Percentiles rank a stretch among this genome's conserved stretches.
These are phyloP conservation scores for Phoma sp. DNA, from an alignment of 2,329 filamentous ascomycete genomes.

Conservation along the genomic window DNA sequence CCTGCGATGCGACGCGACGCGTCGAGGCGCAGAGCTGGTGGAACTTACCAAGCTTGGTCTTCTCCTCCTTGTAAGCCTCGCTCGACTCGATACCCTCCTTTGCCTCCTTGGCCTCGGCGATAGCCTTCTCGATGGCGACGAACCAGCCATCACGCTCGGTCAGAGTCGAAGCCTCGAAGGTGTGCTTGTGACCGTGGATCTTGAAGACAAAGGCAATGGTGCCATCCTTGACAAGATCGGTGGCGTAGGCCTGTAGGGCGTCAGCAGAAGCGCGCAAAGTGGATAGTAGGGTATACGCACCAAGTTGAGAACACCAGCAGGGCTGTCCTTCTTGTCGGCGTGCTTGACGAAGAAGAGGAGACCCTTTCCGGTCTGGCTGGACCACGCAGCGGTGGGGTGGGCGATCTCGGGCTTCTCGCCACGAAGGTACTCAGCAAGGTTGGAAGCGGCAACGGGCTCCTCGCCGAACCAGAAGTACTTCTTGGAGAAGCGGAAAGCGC, in stretches of 20 bases:
- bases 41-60: conserved; percentile 71
- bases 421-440: conserved; percentile 78
- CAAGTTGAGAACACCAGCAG: conserved; percentile 82
- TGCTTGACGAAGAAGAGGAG: conserved; percentile 91
- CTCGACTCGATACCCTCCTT: conserved; percentile 74
- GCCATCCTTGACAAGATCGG: conserved; percentile 77
- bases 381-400: conserved; percentile 85
- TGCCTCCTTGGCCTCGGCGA: conserved; percentile 70
- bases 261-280: conserved; percentile 34
- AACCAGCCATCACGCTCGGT: conserved; percentile 80
- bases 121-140: conserved; percentile 73
- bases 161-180: conserved; percentile 77
- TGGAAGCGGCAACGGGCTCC: conserved; percentile 72
- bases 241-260: conserved; percentile 62
- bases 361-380: conserved; percentile 91
- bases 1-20: conserved; percentile 29
- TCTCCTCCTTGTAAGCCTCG: conserved; percentile 86
- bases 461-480: conserved; percentile 78
- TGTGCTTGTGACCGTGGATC: conserved; percentile 86
- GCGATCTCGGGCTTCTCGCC: conserved; percentile 83
- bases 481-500: conserved; percentile 89
- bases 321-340: conserved; percentile 77
- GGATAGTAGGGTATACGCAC: conserved; percentile 59
- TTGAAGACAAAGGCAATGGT: conserved; percentile 84
- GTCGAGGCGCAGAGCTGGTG: conserved; percentile 11